Conservation (phyloP, 192 early-diverging fungal genomes). For the Ramicandelaber brevisporus region DNA sequence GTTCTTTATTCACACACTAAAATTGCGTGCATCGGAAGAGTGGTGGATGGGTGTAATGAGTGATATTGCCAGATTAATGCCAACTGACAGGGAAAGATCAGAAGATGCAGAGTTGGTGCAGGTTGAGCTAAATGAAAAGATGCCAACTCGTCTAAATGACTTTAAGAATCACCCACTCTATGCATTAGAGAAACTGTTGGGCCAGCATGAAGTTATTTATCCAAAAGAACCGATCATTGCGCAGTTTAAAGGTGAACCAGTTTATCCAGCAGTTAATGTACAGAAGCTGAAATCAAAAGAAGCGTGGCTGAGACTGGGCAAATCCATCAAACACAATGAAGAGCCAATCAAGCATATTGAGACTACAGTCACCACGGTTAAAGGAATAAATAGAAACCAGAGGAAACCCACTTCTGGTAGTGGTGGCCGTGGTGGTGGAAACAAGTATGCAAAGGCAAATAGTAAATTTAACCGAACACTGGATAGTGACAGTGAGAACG, state of each 20-base stretch:
- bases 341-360: constrained; percentile 11
- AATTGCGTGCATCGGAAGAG: constrained; percentile 15
- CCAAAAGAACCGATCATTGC: constrained; percentile 49
- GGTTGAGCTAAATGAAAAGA: constrained; percentile 20
- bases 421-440: not conserved
- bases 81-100: constrained; percentile 4
- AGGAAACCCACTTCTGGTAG: constrained; percentile 3
- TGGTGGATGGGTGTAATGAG: constrained; percentile 12
- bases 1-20: constrained; percentile 10
- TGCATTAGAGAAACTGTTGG: constrained; percentile 53
- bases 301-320: constrained; percentile 35
- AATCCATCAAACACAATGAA: constrained; percentile 15
- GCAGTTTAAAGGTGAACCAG: constrained; percentile 37
- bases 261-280: constrained; percentile 57
- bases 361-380: constrained; percentile 3
- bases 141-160: constrained; percentile 50
- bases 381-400: constrained; percentile 4
- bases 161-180: constrained; percentile 68
- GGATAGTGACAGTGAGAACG: not conserved
- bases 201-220: constrained; percentile 50
- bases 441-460: not conserved
- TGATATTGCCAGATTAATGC: constrained; percentile 5
- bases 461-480: not conserved
- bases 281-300: constrained; percentile 25
- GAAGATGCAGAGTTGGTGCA: constrained; percentile 24